phyloP scores from a whole-genome alignment of 176 grass and related monocot genomes.

The Chloris gayana region DNA sequence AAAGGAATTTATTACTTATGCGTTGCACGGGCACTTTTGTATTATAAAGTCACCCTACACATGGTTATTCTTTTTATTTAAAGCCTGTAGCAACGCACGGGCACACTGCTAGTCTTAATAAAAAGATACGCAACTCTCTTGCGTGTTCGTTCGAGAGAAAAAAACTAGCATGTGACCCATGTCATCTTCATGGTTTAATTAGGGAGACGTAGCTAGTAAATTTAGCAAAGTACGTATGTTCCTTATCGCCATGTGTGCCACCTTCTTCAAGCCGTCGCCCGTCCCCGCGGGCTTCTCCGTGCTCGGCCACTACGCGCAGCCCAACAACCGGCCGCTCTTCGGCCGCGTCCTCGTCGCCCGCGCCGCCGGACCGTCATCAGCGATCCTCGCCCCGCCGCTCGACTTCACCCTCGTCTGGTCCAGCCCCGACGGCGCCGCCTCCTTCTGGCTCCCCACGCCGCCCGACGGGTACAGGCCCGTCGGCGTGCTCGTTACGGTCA shows the following conservation, averaged over 20 bases:
- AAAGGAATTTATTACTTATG: too few relatives aligned
- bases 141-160: too few relatives aligned
- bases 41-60: too few relatives aligned
- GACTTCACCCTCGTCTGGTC: constrained; percentile 75
- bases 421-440: constrained; percentile 57
- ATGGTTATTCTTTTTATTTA: too few relatives aligned
- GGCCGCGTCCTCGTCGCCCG: constrained; percentile 63
- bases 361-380: background rate
- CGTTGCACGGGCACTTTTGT: too few relatives aligned
- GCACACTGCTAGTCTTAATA: too few relatives aligned
- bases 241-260: background rate
- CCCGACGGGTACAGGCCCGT: constrained; percentile 53
- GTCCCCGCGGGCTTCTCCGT: constrained; percentile 61
- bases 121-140: too few relatives aligned
- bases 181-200: background rate
- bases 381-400: constrained; percentile 44
- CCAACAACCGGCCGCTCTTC: constrained; percentile 67
- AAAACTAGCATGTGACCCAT: background rate
- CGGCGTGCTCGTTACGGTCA: constrained; percentile 55
- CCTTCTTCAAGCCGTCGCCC: constrained; percentile 64
- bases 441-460: constrained; percentile 72
- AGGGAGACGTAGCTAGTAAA: constrained; percentile 16
- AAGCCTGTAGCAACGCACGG: too few relatives aligned
- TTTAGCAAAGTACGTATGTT: background rate
- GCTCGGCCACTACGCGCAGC: constrained; percentile 71